These are phyloP conservation scores for Arabidopsis hybrid DNA, from an alignment of 441 rosid species.

Conservation along the genomic window DNA sequence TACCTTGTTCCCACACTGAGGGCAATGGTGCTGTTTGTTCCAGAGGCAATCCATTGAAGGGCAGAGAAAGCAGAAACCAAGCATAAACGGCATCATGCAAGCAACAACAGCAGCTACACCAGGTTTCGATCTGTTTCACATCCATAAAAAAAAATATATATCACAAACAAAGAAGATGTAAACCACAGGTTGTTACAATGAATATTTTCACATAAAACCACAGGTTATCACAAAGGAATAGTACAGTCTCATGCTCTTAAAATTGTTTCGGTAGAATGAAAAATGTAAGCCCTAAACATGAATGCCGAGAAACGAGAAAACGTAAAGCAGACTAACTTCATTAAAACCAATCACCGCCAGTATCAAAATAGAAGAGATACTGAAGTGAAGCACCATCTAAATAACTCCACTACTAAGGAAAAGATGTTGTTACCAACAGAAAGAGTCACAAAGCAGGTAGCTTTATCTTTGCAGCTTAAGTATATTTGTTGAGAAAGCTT, in stretches of 20 bases:
- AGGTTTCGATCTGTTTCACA: slow-evolving; percentile 45
- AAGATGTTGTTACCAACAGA: background rate
- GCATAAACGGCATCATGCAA: slow-evolving; percentile 50
- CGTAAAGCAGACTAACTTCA: background rate
- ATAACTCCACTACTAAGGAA: too few relatives aligned
- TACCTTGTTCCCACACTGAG: slow-evolving; percentile 63
- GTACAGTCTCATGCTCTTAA: background rate
- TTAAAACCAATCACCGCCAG: background rate
- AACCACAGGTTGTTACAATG: too few relatives aligned
- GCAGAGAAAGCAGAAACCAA: slow-evolving; percentile 76
- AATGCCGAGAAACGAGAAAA: background rate
- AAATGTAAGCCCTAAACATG: background rate
- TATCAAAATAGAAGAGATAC: too few relatives aligned
- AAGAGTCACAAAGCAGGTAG: background rate
- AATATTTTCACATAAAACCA: background rate
- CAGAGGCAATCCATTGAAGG: slow-evolving; percentile 98
- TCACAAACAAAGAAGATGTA: background rate
- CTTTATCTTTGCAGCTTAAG: slow-evolving; percentile 1
- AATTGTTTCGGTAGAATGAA: background rate
- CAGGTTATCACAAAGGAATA: background rate
- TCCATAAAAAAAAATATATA: background rate
- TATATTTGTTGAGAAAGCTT: background rate
- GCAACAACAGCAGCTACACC: slow-evolving; percentile 49
- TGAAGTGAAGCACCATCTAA: too few relatives aligned
- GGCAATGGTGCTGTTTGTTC: slow-evolving; percentile 96